Conservation (phyloP, 2,329 filamentous ascomycete species). For the Arthrobotrys musiformis region DNA sequence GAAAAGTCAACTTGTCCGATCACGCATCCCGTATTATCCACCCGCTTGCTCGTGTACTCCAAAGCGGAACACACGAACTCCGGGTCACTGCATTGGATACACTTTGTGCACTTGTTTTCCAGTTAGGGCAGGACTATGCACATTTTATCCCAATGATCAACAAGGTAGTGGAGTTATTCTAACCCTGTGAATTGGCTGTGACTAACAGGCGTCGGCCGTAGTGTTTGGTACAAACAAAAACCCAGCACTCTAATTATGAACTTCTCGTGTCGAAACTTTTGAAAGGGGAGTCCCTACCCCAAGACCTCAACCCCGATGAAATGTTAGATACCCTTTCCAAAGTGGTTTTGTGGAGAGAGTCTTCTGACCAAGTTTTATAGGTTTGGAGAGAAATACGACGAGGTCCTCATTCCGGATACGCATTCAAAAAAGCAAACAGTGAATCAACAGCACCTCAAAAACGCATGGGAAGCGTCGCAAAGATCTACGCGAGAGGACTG, state of each 20-base stretch:
- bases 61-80: slow-evolving; percentile 76
- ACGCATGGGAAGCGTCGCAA: slow-evolving; percentile 94
- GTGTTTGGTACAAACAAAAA: slow-evolving; percentile 77
- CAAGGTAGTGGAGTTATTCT: slow-evolving; percentile 68
- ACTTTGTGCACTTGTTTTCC: slow-evolving; percentile 92
- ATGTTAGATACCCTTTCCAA: slow-evolving; percentile 53
- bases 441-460: slow-evolving; percentile 96
- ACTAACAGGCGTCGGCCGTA: slow-evolving; percentile 46
- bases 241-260: slow-evolving; percentile 90
- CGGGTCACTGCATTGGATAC: slow-evolving; percentile 89
- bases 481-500: slow-evolving; percentile 99
- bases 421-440: slow-evolving; percentile 94
- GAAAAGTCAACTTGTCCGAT: slow-evolving; percentile 96
- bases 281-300: slow-evolving; percentile 92
- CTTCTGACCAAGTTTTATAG: slow-evolving; percentile 28
- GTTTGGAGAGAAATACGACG: slow-evolving; percentile 81
- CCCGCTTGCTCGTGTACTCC: slow-evolving; percentile 83
- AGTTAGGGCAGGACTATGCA: slow-evolving; percentile 92
- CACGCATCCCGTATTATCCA: slow-evolving; percentile 97
- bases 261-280: slow-evolving; percentile 91
- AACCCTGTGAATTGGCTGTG: neutral
- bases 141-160: slow-evolving; percentile 95
- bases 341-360: neutral
- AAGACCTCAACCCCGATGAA: slow-evolving; percentile 88
- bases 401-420: slow-evolving; percentile 82